A percentile compares a stretch with the other conserved stretches of the same genome.
phyloP scores from a whole-genome alignment of 306 rosid genomes.

The Rosa multiflora region DNA sequence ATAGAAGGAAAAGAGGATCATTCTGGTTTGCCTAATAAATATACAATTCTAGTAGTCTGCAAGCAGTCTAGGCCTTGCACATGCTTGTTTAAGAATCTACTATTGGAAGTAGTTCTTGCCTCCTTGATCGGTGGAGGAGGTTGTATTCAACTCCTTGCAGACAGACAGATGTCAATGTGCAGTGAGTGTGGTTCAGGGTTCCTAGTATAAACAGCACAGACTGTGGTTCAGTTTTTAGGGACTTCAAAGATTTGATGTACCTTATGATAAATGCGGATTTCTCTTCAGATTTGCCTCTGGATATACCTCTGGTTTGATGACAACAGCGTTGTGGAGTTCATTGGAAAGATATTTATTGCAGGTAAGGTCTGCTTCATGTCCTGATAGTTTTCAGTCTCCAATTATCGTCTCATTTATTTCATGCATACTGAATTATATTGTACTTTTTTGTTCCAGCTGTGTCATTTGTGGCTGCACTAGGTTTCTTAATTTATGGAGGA shows the following conservation, averaged over 20 bases:
- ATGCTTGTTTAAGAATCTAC: background rate
- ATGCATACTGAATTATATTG: slow-evolving; percentile 9
- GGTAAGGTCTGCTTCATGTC: slow-evolving; percentile 50
- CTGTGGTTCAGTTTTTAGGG: background rate
- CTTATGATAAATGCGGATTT: slow-evolving; percentile 20
- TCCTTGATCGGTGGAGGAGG: background rate
- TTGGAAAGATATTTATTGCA: slow-evolving; percentile 83
- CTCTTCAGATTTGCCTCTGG: slow-evolving; percentile 81
- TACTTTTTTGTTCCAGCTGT: slow-evolving; percentile 44
- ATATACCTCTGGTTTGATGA: slow-evolving; percentile 74
- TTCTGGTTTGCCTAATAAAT: background rate
- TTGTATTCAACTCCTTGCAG: slow-evolving; percentile 1
- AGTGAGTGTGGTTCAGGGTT: background rate
- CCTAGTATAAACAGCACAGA: background rate
- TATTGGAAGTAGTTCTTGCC: background rate
- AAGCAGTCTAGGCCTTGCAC: background rate
- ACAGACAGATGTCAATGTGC: slow-evolving; percentile 12
- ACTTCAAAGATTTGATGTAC: slow-evolving; percentile 1
- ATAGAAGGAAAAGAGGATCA: background rate
- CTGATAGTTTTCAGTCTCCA: slow-evolving; percentile 17
- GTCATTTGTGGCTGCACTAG: slow-evolving; percentile 84
- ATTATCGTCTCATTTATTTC: slow-evolving; percentile 1
- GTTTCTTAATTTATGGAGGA: slow-evolving; percentile 95
- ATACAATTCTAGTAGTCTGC: background rate
- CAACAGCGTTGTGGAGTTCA: slow-evolving; percentile 50